These are phyloP conservation scores for Colletotrichum nymphaeae DNA, from an alignment of 2,329 filamentous ascomycete genomes.

Conservation along the genomic window DNA sequence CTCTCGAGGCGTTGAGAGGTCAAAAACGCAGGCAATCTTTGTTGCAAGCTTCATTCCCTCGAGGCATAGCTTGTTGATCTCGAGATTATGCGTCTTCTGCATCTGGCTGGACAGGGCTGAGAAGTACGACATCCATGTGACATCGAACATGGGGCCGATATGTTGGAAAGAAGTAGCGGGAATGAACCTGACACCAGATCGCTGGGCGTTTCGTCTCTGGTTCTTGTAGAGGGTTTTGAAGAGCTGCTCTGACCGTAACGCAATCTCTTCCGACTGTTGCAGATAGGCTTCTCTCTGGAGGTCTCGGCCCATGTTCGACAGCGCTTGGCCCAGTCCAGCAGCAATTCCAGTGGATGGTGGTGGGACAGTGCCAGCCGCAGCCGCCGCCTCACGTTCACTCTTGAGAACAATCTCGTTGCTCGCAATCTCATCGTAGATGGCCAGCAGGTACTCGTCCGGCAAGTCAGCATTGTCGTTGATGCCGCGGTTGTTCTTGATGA, in stretches of 20 bases:
- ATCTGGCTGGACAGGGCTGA: slow-evolving; percentile 93
- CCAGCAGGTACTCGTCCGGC: slow-evolving; percentile 89
- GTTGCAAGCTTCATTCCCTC: slow-evolving; percentile 96
- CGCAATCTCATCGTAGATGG: slow-evolving; percentile 92
- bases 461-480: slow-evolving; percentile 97
- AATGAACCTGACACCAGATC: slow-evolving; percentile 80
- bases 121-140: slow-evolving; percentile 99
- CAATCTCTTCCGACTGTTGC: slow-evolving; percentile 95
- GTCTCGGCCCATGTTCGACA: slow-evolving; percentile 92
- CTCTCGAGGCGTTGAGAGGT: slow-evolving; percentile 90
- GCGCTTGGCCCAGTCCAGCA: slow-evolving; percentile 85
- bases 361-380: slow-evolving; percentile 75
- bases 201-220: slow-evolving; percentile 83
- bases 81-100: slow-evolving; percentile 92
- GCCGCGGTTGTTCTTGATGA: slow-evolving; percentile 98
- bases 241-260: slow-evolving; percentile 78
- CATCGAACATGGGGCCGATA: slow-evolving; percentile 97
- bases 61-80: slow-evolving; percentile 91
- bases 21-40: slow-evolving; percentile 92
- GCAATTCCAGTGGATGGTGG: slow-evolving; percentile 77
- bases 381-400: slow-evolving; percentile 90
- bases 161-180: slow-evolving; percentile 94
- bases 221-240: slow-evolving; percentile 94
- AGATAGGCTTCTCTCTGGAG: slow-evolving; percentile 92
- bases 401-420: slow-evolving; percentile 94